phyloP scores from a whole-genome alignment of 2,329 filamentous ascomycete genomes.

The Ceratocystis lukuohia region DNA sequence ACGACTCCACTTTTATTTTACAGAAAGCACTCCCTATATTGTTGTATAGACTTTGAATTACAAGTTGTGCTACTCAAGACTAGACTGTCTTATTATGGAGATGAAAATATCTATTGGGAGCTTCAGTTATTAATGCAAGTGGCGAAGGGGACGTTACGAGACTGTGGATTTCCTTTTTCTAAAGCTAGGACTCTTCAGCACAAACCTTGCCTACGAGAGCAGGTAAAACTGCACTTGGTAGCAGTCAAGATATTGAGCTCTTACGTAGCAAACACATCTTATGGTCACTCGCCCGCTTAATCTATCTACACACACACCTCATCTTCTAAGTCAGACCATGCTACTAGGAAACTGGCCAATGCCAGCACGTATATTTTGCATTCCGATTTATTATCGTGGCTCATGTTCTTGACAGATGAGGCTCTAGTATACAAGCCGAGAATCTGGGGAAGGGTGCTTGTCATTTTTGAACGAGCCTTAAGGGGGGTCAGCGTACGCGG shows the following conservation, averaged over 20 bases:
- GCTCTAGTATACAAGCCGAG: slow-evolving; percentile 6
- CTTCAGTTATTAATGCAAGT: background rate
- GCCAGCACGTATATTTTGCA: background rate
- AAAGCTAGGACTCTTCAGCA: too few species aligned
- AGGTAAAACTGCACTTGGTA: too few species aligned
- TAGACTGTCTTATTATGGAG: background rate
- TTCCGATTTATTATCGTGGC: slow-evolving; percentile 9
- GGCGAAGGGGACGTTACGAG: background rate
- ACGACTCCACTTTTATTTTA: background rate
- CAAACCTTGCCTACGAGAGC: too few species aligned
- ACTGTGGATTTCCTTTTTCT: too few species aligned
- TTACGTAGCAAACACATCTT: background rate
- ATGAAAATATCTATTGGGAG: too few species aligned
- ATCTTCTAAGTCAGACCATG: background rate
- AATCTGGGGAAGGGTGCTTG: slow-evolving; percentile 1
- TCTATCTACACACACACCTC: background rate
- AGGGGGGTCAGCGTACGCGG: background rate
- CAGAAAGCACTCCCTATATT: background rate
- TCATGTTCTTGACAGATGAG: background rate
- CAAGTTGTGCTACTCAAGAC: background rate
- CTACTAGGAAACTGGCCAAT: background rate
- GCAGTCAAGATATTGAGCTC: background rate
- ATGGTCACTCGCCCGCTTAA: background rate
- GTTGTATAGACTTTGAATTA: background rate
- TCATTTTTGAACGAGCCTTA: background rate